Percentiles rank a stretch among this genome's conserved stretches.
Evolutionary conservation across 495 filamentous ascomycete species (phyloP).

Genomic region (Geoglossum glabrum): DNA sequence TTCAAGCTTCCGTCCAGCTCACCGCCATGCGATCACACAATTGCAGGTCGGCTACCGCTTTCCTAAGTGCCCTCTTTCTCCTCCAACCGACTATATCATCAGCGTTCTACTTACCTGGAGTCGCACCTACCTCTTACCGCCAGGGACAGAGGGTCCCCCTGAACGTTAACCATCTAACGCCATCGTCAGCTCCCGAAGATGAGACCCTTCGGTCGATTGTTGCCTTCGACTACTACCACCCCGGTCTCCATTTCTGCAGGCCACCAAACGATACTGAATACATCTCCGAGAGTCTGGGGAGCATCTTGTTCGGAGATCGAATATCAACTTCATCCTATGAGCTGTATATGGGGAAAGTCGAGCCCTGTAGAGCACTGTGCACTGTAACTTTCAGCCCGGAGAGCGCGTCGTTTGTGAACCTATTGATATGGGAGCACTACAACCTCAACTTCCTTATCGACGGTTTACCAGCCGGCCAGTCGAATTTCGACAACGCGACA

Average conservation of each 20-base stretch:
- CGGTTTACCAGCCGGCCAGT: conserved; percentile 73
- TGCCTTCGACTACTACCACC: conserved; percentile 88
- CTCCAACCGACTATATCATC: not conserved
- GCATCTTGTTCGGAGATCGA: conserved; percentile 90
- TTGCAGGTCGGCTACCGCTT: not conserved
- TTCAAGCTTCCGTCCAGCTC: not conserved
- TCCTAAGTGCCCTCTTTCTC: not conserved
- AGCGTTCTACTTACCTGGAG: conserved; percentile 43
- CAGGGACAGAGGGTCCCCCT: conserved; percentile 59
- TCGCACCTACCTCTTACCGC: conserved; percentile 83
- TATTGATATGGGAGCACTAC: conserved; percentile 58
- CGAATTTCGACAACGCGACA: conserved; percentile 51
- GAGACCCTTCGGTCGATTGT: conserved; percentile 72
- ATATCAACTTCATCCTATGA: conserved; percentile 86
- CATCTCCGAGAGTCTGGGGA: conserved; percentile 75
- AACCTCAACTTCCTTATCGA: conserved; percentile 92
- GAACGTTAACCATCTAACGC: conserved; percentile 80
- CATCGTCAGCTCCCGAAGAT: conserved; percentile 52
- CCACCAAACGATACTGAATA: conserved; percentile 53
- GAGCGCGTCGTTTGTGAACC: conserved; percentile 61
- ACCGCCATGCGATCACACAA: not conserved
- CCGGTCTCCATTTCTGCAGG: conserved; percentile 65
- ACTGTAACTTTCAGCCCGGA: conserved; percentile 40
- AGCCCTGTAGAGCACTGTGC: conserved; percentile 69
- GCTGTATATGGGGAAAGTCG: conserved; percentile 62